Base-by-base conservation (phyloP, 2,329 filamentous ascomycete species). In the Aspergillus calidoustus region DNA sequence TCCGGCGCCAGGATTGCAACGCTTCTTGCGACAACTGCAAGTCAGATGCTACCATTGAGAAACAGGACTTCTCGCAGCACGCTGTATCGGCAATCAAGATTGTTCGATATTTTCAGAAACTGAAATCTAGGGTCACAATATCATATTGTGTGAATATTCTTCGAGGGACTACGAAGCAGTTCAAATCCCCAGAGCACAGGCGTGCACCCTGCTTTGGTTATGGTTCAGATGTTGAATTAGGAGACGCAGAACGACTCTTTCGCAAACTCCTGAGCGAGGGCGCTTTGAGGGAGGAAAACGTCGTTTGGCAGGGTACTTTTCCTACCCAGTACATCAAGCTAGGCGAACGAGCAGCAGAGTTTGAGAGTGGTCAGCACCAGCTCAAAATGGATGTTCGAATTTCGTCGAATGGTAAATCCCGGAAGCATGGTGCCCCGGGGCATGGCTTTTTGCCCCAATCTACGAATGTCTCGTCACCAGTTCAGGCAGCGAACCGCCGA, bases 11-110 rank as follows among this genome's bases (percentile, higher is more conserved):
- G 13, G 84, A 91, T 55, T 99, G 95, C 77, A 82, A 87, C 53
- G 83, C 85, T 54, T 85, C 84, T 1, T 99, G 95, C 76, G 96
- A 99, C 80, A 98, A 97, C 73, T 99, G 95, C 82, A 87, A 84
- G 66, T 91, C 89, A 3, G 87, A 87, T 25, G 82, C 86, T 50
- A 83, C 84, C 3, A 95, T 92, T 70, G 88, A 93, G 68, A 82
- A 85, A 55, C 84, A 87, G 61, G 93, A 98, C 77, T 90, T 94
- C 68, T 93, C 91, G 13, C 79, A 88, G 17, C 87, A 91, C 70
- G 94, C 93, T 7, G 79, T 85, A 60, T 85, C 87, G 57, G 91
- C 89, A 3, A 82, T 98, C 54, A 81, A 81, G 30, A 83, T 96
- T 54, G 88, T 96, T 28, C 75, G 80, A 43, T 78, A 84, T 61